Conservation (phyloP, 345 rosid genomes). For the Arabis alpina region DNA sequence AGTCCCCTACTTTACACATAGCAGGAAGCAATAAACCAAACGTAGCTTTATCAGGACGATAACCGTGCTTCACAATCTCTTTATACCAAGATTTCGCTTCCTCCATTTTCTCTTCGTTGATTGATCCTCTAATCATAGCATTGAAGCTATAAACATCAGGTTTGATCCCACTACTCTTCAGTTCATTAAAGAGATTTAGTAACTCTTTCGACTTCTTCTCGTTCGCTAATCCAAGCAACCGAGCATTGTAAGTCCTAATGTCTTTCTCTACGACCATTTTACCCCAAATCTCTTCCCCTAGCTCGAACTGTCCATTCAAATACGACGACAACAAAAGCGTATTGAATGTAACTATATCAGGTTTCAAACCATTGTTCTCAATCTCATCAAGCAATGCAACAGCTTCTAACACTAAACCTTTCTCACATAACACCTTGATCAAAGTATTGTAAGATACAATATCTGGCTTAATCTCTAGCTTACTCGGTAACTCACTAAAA, state of each 20-base stretch:
- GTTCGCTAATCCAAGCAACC: slow-evolving; percentile 57
- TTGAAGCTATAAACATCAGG: slow-evolving; percentile 58
- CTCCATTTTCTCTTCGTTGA: slow-evolving; percentile 48
- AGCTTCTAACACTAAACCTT: slow-evolving; percentile 53
- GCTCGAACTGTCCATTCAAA: slow-evolving; percentile 49
- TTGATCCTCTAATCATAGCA: slow-evolving; percentile 63
- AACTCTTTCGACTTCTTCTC: slow-evolving; percentile 51
- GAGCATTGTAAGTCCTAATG: slow-evolving; percentile 61
- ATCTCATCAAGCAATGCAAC: slow-evolving; percentile 53
- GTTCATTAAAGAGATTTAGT: slow-evolving; percentile 46
- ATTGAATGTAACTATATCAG: slow-evolving; percentile 62
- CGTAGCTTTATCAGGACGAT: slow-evolving; percentile 43
- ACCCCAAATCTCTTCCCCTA: slow-evolving; percentile 64
- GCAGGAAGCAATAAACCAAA: slow-evolving; percentile 52
- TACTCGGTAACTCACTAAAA: slow-evolving; percentile 50
- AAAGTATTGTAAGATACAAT: slow-evolving; percentile 59
- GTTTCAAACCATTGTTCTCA: slow-evolving; percentile 54
- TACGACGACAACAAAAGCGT: slow-evolving; percentile 56
- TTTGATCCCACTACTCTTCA: slow-evolving; percentile 49
- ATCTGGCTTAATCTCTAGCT: slow-evolving; percentile 55
- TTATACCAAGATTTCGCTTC: slow-evolving; percentile 57
- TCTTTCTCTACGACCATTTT: slow-evolving; percentile 55
- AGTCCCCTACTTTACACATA: slow-evolving; percentile 56
- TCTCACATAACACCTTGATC: slow-evolving; percentile 65
- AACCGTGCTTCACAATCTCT: slow-evolving; percentile 47